Conservation (phyloP, 345 rosid species). For the Salix dunnii region DNA sequence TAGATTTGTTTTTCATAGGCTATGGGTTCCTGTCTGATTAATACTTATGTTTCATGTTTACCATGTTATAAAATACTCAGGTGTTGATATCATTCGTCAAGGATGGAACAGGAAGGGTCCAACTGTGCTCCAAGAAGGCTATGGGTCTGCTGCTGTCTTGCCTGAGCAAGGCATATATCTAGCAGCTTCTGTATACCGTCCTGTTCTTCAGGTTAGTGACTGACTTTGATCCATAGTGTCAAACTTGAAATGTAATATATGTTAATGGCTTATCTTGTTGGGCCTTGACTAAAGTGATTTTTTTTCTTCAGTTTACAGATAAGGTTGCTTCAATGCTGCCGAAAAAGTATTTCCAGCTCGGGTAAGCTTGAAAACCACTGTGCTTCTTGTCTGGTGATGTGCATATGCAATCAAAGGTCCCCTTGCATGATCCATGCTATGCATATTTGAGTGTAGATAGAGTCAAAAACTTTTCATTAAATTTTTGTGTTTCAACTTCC, state of each 20-base stretch:
- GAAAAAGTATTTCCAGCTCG: conserved; percentile 75
- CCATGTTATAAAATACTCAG: conserved; percentile 27
- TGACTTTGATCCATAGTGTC: conserved; percentile 3
- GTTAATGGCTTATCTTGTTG: neutral
- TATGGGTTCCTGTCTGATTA: conserved; percentile 1
- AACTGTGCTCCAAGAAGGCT: conserved; percentile 83
- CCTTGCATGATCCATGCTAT: neutral
- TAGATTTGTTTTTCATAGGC: neutral
- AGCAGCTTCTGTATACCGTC: conserved; percentile 90
- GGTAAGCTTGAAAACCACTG: conserved; percentile 49
- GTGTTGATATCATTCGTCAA: conserved; percentile 73
- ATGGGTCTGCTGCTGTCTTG: conserved; percentile 92
- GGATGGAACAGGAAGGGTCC: conserved; percentile 91
- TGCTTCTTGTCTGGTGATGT: conserved; percentile 3
- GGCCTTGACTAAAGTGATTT: conserved; percentile 24
- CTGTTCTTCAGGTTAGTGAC: conserved; percentile 83
- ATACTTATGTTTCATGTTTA: conserved; percentile 1
- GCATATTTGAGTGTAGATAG: neutral
- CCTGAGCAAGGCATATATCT: conserved; percentile 99
- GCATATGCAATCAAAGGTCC: conserved; percentile 4
- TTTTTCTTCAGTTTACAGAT: conserved; percentile 81
- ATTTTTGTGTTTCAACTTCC: neutral
- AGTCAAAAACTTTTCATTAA: neutral
- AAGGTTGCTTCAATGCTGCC: conserved; percentile 84
- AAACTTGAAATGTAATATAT: conserved; percentile 2